Base-by-base conservation (phyloP, 2,329 filamentous ascomycete species). In the Thyridium curvatum region DNA sequence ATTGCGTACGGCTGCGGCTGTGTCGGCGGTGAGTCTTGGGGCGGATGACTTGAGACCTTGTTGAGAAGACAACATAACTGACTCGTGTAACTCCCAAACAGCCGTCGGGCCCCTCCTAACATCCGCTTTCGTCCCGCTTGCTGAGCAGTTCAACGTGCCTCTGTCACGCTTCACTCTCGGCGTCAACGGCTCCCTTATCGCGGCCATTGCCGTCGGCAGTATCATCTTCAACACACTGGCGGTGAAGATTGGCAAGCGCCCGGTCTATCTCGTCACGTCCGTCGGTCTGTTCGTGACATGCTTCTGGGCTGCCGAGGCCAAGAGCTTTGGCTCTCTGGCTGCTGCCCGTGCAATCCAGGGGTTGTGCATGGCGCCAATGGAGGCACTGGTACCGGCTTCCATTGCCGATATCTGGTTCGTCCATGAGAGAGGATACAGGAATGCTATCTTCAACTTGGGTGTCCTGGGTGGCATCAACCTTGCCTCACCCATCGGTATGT, bases 341-440 rank as follows among this genome's bases (percentile, higher is more conserved):
- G 54, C 53, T 3, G 48, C 59, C 13, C 50, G 60, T 13, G 58
- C 58, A 7, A 40, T 62, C 3, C 52, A 53, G 42, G 60, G 60
- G 7, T 49, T 60, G 12, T 60, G 58, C 38, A 62, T 64, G 58
- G 58, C 60, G 5, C 60, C 60, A 0, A 52, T 64, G 46, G 61
- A 64, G 35, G 59, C 60, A 1, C 48, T 66, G 12, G 52, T 67
- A 13, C 58, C 56, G 2, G 61, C 62, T 9, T 61, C 60, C 1
- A 65, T 67, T 43, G 54, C 55, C 2, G 64, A 66, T 50, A 53
- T 66, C 15, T 66, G 60, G 51, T 66, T 62, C 39, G 60, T 66
- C n/a, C 64, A 67, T 45, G 62, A 67, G 42, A 52, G 64, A 38
- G 64, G 64, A 0, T 59, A 56, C 34, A 52, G 60, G 12, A 61